Evolutionary conservation across 2,329 filamentous ascomycete species (phyloP).

Genomic region (Torrubiellomyces zombiae): DNA sequence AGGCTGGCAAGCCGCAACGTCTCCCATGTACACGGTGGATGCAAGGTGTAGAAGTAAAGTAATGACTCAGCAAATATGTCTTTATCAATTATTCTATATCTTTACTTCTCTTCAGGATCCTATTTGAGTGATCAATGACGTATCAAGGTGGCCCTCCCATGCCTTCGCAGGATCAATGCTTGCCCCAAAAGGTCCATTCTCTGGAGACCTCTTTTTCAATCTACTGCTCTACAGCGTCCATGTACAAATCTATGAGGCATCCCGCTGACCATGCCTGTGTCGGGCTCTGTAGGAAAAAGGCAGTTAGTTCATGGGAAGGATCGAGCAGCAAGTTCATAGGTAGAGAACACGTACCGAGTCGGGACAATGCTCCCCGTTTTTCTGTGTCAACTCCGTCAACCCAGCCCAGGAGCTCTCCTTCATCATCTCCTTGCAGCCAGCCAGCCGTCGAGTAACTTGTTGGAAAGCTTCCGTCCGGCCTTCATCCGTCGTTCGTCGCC

Average conservation of each 20-base stretch:
- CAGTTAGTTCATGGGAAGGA: not conserved
- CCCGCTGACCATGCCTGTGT: conserved; percentile 95
- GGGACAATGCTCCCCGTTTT: conserved; percentile 63
- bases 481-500: conserved; percentile 40
- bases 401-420: conserved; percentile 72
- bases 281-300: conserved; percentile 43
- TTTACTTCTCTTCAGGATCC: no score
- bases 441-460: conserved; percentile 72
- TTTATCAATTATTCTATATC: no score
- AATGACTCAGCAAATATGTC: no score
- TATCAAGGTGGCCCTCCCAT: no score
- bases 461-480: conserved; percentile 80
- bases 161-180: no score
- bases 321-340: not conserved
- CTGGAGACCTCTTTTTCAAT: no score
- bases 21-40: no score
- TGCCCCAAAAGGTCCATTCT: not conserved
- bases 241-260: conserved; percentile 89
- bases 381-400: conserved; percentile 82
- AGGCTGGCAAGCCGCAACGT: no score
- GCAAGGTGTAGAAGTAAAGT: no score
- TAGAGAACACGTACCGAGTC: conserved; percentile 57
- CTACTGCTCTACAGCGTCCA: conserved; percentile 57
- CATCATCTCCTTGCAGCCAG: conserved; percentile 75
- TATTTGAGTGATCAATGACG: no score